A percentile compares a stretch with the other conserved stretches of the same genome.
Evolutionary conservation across 2,329 filamentous ascomycete genomes (phyloP).

Genomic region (Aureobasidium melanogenum): DNA sequence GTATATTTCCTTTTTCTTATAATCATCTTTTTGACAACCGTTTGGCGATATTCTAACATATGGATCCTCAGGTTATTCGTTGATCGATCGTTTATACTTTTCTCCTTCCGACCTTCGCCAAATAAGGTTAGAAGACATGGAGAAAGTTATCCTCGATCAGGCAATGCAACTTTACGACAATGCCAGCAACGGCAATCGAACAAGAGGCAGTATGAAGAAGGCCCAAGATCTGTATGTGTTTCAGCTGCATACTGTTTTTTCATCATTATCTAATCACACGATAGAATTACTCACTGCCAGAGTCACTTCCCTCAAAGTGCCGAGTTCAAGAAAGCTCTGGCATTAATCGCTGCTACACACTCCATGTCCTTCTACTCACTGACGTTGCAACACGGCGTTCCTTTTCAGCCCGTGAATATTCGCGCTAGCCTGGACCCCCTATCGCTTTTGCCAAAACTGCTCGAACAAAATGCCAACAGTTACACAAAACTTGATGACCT

Average conservation of each 20-base stretch:
- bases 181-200: constrained; percentile 71
- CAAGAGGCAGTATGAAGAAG: constrained; percentile 66
- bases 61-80: constrained; percentile 1
- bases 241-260: constrained; percentile 1
- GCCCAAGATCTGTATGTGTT: constrained; percentile 61
- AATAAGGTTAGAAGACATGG: constrained; percentile 36
- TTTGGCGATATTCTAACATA: neutral
- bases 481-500: constrained; percentile 70
- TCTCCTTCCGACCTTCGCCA: constrained; percentile 37
- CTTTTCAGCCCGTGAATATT: constrained; percentile 68
- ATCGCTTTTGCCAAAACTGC: constrained; percentile 60
- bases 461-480: constrained; percentile 65
- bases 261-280: constrained; percentile 19
- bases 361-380: constrained; percentile 67
- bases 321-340: constrained; percentile 48
- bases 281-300: constrained; percentile 56
- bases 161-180: constrained; percentile 70
- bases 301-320: constrained; percentile 45
- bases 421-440: constrained; percentile 70
- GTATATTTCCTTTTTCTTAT: neutral
- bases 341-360: constrained; percentile 65
- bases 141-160: constrained; percentile 52
- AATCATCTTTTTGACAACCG: neutral
- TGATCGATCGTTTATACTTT: constrained; percentile 40
- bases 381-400: constrained; percentile 69